Percentiles rank a stretch among this genome's conserved stretches.
Conservation (phyloP, 2,329 filamentous ascomycete genomes). For the Sphaerostilbella broomeana region DNA sequence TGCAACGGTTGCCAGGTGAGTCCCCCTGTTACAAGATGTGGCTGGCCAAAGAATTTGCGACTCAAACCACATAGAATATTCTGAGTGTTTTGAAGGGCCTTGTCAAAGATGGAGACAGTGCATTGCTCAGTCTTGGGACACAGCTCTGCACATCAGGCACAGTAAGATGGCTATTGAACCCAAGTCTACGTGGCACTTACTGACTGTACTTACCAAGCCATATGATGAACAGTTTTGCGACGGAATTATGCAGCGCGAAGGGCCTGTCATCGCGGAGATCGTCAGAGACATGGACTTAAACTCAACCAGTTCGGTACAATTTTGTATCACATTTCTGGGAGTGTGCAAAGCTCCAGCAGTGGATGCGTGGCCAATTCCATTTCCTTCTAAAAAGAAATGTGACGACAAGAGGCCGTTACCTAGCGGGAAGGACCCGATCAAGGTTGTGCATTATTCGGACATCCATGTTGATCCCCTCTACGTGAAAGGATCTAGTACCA, state of each 20-base stretch:
- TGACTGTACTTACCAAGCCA: slow-evolving; percentile 26
- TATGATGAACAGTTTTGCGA: slow-evolving; percentile 51
- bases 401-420: slow-evolving; percentile 30
- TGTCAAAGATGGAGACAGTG: slow-evolving; percentile 35
- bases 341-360: slow-evolving; percentile 45
- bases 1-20: slow-evolving; percentile 23
- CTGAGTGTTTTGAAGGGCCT: slow-evolving; percentile 35
- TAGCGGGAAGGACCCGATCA: slow-evolving; percentile 41
- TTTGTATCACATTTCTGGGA: slow-evolving; percentile 47
- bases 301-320: slow-evolving; percentile 43
- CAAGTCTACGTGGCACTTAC: not conserved
- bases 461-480: slow-evolving; percentile 54
- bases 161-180: slow-evolving; percentile 13
- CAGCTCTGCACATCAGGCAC: slow-evolving; percentile 28
- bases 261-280: slow-evolving; percentile 44
- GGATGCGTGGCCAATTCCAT: slow-evolving; percentile 34
- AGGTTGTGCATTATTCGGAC: slow-evolving; percentile 54
- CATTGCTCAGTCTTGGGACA: slow-evolving; percentile 30
- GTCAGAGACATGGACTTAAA: slow-evolving; percentile 41
- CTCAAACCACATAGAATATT: slow-evolving; percentile 18
- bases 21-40: not conserved
- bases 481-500: slow-evolving; percentile 43
- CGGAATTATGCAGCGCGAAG: slow-evolving; percentile 45
- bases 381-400: slow-evolving; percentile 38
- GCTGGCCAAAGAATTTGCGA: not conserved